These are phyloP conservation scores for Epichloe sylvatica DNA, from an alignment of 2,329 filamentous ascomycete genomes.

Conservation along the genomic window DNA sequence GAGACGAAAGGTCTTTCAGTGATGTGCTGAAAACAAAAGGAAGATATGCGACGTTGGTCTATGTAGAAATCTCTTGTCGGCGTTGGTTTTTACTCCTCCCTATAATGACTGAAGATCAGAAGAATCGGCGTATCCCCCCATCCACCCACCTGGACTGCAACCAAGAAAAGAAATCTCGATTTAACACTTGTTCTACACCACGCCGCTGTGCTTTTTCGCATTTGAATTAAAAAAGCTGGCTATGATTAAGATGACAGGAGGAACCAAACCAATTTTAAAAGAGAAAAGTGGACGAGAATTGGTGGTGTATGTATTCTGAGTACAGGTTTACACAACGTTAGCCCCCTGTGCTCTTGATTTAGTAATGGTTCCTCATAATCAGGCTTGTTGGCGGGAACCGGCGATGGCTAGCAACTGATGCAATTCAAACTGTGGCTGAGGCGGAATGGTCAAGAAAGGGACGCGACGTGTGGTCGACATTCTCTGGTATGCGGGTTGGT, in stretches of 20 bases:
- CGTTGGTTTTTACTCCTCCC: conserved; percentile 30
- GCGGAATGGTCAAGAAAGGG: conserved; percentile 3
- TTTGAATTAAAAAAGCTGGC: conserved; percentile 15
- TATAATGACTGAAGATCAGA: conserved; percentile 27
- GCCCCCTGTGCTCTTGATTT: conserved; percentile 2
- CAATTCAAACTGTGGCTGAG: conserved; percentile 6
- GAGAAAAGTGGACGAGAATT: conserved; percentile 7
- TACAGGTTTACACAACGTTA: conserved; percentile 1
- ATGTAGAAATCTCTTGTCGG: conserved; percentile 28
- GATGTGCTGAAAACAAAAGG: conserved; percentile 17
- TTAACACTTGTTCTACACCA: conserved; percentile 17
- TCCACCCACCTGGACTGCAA: conserved; percentile 16
- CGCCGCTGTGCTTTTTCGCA: conserved; percentile 16
- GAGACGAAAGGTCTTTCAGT: conserved; percentile 18
- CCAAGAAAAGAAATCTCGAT: conserved; percentile 18
- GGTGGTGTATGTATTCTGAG: conserved; percentile 5
- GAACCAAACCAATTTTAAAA: conserved; percentile 8
- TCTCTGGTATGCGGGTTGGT: conserved; percentile 8
- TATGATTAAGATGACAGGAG: conserved; percentile 20
- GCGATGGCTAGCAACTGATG: conserved; percentile 8
- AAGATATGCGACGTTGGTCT: conserved; percentile 27
- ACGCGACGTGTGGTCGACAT: conserved; percentile 9
- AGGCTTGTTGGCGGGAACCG: conserved; percentile 3
- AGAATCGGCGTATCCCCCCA: conserved; percentile 27
- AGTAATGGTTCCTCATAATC: conserved; percentile 1